These are phyloP conservation scores for Botrytis hyacinthi DNA, from an alignment of 2,329 filamentous ascomycete genomes.

Conservation along the genomic window DNA sequence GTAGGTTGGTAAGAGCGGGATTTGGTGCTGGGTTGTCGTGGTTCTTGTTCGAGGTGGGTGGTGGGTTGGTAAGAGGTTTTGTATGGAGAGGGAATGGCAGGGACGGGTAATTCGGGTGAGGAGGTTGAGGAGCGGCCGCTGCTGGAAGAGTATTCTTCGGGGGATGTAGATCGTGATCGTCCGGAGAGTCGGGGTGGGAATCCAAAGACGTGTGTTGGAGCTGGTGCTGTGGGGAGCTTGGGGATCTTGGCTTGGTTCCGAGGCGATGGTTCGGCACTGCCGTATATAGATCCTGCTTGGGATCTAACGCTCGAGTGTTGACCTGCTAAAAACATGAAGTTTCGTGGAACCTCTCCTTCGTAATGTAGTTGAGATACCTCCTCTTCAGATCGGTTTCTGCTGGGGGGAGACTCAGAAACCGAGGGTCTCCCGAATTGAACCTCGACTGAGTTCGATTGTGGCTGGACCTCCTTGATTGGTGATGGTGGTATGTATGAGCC, in stretches of 20 bases:
- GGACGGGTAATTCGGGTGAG: background rate
- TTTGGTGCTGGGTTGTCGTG: background rate
- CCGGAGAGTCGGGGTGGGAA: background rate
- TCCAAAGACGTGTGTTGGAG: slow-evolving; percentile 3
- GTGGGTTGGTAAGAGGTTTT: background rate
- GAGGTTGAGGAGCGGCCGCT: background rate
- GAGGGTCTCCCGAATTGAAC: background rate
- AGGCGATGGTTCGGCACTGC: slow-evolving; percentile 6
- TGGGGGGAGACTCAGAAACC: background rate
- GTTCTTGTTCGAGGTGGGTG: background rate
- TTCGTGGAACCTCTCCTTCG: slow-evolving; percentile 12
- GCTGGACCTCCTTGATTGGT: background rate
- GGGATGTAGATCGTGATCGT: background rate
- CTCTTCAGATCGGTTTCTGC: slow-evolving; percentile 1
- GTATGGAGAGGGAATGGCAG: background rate
- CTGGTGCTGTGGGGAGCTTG: background rate
- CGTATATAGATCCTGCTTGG: background rate
- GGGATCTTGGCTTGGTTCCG: background rate
- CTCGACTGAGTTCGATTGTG: background rate
- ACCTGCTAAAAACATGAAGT: slow-evolving; percentile 6
- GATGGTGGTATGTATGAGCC: slow-evolving; percentile 10
- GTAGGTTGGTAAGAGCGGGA: background rate
- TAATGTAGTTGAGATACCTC: background rate
- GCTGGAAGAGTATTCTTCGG: background rate
- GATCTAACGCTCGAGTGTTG: slow-evolving; percentile 3